Conservation (phyloP, 2,329 filamentous ascomycete genomes). For the Verticillium isaacii region DNA sequence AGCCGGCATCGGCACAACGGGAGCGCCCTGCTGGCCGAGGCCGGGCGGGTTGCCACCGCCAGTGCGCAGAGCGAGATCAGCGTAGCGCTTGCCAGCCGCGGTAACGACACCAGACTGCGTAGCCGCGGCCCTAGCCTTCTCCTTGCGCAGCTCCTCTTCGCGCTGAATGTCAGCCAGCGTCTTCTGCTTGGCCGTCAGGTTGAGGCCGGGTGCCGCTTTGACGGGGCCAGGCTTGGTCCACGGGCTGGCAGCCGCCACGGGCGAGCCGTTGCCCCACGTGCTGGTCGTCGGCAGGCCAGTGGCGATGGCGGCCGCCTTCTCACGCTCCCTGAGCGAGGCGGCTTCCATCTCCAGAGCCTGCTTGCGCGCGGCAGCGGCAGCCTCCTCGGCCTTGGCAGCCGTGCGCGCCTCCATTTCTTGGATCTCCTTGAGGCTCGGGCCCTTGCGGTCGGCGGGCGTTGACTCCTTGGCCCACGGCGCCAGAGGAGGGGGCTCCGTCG, state of each 20-base stretch:
- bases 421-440: conserved; percentile 91
- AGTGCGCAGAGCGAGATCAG: conserved; percentile 83
- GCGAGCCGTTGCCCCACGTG: conserved; percentile 82
- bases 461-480: conserved; percentile 94
- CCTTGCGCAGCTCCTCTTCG: conserved; percentile 90
- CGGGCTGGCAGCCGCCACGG: conserved; percentile 56
- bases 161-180: conserved; percentile 94
- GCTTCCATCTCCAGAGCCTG: conserved; percentile 76
- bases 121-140: conserved; percentile 55
- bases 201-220: conserved; percentile 30
- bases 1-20: conserved; percentile 36
- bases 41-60: conserved; percentile 9
- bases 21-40: conserved; percentile 32
- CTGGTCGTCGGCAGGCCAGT: conserved; percentile 82
- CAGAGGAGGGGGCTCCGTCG: conserved; percentile 59
- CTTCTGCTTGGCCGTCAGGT: conserved; percentile 61
- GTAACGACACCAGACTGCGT: conserved; percentile 40
- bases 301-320: conserved; percentile 52
- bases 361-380: conserved; percentile 71
- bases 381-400: conserved; percentile 82
- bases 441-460: conserved; percentile 65
- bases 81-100: conserved; percentile 77
- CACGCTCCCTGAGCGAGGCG: conserved; percentile 54
- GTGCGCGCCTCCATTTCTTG: conserved; percentile 93
- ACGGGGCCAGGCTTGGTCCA: conserved; percentile 61